phyloP scores from a whole-genome alignment of 345 rosid species.

The Anacardium occidentale region DNA sequence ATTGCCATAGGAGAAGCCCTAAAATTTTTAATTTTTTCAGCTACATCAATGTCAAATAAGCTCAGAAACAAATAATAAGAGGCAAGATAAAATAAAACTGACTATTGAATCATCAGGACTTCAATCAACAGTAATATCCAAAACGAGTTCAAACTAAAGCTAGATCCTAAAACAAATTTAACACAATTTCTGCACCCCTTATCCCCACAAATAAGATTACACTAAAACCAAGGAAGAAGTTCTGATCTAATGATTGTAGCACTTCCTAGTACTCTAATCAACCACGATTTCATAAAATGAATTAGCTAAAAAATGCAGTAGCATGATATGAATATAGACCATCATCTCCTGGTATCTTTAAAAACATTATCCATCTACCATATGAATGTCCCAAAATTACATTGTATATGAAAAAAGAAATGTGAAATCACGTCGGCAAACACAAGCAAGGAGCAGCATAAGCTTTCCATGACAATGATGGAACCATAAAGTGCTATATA shows the following conservation, averaged over 20 bases:
- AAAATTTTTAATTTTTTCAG: constrained; percentile 27
- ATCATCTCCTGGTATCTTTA: not conserved
- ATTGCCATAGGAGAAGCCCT: constrained; percentile 55
- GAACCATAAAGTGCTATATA: not conserved
- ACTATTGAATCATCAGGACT: not conserved
- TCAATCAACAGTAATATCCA: not conserved
- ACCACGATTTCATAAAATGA: not conserved
- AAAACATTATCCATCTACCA: not conserved
- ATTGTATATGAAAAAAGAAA: not conserved
- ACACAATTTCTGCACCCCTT: not conserved
- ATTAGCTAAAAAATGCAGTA: not conserved
- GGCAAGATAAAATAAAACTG: not conserved
- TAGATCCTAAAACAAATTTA: not conserved
- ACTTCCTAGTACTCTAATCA: not conserved
- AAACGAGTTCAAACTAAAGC: not conserved
- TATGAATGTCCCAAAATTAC: not conserved
- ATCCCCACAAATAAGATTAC: not conserved
- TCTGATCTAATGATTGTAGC: not conserved
- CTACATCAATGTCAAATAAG: not conserved
- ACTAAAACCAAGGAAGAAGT: not conserved
- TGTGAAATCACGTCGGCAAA: not conserved
- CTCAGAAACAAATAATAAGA: not conserved
- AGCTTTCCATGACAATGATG: not conserved
- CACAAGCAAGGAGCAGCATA: not conserved
- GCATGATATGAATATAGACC: not conserved